phyloP scores from a whole-genome alignment of 305 asterid genomes.

The Fraxinus greggii region DNA sequence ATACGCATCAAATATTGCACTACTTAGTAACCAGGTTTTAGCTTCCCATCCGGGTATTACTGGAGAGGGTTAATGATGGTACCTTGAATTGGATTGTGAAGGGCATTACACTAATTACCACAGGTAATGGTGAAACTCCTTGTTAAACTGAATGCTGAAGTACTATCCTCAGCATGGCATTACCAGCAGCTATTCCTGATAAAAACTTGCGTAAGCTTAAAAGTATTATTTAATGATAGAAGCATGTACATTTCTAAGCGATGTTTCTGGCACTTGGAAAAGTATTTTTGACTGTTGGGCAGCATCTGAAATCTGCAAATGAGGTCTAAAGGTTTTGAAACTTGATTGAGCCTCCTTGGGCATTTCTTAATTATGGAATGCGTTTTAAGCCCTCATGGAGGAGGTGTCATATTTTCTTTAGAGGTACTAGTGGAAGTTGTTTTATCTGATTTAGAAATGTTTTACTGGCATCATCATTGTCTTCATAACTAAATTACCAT shows the following conservation, averaged over 20 bases:
- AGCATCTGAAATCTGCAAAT: background rate
- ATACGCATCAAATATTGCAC: background rate
- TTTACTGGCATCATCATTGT: background rate
- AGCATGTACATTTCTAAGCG: background rate
- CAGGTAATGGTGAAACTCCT: background rate
- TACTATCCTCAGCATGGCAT: background rate
- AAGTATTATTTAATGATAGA: background rate
- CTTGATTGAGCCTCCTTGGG: background rate
- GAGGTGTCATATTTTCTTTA: background rate
- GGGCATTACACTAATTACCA: background rate
- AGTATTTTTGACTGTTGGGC: background rate
- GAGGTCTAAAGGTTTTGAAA: background rate
- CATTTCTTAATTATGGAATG: background rate
- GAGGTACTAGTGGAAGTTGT: background rate
- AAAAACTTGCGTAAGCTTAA: background rate
- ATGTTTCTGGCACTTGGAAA: background rate
- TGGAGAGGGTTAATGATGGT: background rate
- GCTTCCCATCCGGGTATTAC: background rate
- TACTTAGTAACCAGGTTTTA: constrained; percentile 4
- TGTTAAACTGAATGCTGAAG: background rate
- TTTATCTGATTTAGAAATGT: background rate
- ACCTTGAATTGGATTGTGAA: background rate
- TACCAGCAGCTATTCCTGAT: background rate
- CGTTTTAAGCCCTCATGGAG: background rate
- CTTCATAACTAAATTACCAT: background rate